These are phyloP conservation scores for Fistulinella prunicolor DNA, from an alignment of 768 basidiomycete species.

Conservation along the genomic window DNA sequence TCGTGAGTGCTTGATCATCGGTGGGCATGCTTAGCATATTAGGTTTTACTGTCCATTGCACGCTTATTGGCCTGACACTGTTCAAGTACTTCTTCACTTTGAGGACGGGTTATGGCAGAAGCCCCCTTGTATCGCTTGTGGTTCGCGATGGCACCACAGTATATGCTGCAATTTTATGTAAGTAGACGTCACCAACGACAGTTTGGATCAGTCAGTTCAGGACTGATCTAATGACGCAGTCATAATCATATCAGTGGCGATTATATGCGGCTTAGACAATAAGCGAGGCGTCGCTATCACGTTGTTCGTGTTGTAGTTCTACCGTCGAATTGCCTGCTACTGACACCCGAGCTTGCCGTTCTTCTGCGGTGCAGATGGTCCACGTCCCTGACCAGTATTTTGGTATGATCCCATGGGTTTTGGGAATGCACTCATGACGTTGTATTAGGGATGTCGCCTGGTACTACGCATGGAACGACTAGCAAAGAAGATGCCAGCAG, in stretches of 20 bases:
- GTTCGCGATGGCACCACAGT: conserved; percentile 15
- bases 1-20: not conserved
- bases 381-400: not conserved
- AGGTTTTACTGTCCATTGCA: conserved; percentile 13
- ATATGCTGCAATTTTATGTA: conserved; percentile 8
- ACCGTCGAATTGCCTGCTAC: too few species aligned
- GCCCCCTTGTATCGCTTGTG: conserved; percentile 19
- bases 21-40: conserved; percentile 7
- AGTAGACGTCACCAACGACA: not conserved
- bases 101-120: conserved; percentile 15
- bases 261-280: not conserved
- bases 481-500: not conserved
- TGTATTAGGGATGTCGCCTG: conserved; percentile 24
- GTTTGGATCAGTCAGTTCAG: not conserved
- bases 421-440: not conserved
- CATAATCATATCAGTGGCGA: not conserved
- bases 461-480: conserved; percentile 26
- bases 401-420: not conserved
- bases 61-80: conserved; percentile 13
- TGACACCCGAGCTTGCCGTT: too few species aligned
- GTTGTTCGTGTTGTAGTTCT: not conserved
- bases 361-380: not conserved
- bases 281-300: not conserved
- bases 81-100: conserved; percentile 18
- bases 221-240: not conserved